Conservation (phyloP, 495 filamentous ascomycete species). For the Penicillium manginii region DNA sequence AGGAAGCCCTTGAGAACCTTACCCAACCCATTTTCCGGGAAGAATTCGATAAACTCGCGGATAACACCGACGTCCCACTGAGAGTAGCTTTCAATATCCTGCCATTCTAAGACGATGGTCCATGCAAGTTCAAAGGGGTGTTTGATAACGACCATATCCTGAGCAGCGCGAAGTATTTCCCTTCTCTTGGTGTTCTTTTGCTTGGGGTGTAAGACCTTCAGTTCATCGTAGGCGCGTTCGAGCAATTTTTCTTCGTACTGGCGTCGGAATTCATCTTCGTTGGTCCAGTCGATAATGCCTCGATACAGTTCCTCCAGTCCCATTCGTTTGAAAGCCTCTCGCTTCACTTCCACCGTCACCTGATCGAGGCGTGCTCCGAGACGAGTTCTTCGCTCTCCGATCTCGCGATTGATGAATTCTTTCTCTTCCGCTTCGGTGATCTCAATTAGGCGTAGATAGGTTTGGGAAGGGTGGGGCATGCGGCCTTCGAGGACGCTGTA, state of each 20-base stretch:
- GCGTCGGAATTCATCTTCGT: slow-evolving; percentile 81
- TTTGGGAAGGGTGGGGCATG: slow-evolving; percentile 76
- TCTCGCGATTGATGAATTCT: slow-evolving; percentile 86
- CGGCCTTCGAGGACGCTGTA: slow-evolving; percentile 86
- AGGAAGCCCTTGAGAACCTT: slow-evolving; percentile 82
- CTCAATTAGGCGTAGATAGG: slow-evolving; percentile 83
- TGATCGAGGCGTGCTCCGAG: slow-evolving; percentile 82
- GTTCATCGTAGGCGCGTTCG: slow-evolving; percentile 74
- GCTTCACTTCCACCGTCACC: slow-evolving; percentile 83
- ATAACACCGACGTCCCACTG: slow-evolving; percentile 77
- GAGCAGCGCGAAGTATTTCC: slow-evolving; percentile 72
- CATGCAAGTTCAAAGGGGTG: slow-evolving; percentile 90
- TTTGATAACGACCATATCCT: slow-evolving; percentile 93
- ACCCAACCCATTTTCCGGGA: slow-evolving; percentile 79
- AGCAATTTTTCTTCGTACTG: slow-evolving; percentile 89
- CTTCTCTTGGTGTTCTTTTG: slow-evolving; percentile 69
- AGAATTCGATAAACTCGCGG: slow-evolving; percentile 78
- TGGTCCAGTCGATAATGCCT: slow-evolving; percentile 84
- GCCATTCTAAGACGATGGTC: slow-evolving; percentile 88
- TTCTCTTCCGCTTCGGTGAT: slow-evolving; percentile 86
- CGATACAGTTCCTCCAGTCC: slow-evolving; percentile 74
- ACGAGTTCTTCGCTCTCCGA: slow-evolving; percentile 84
- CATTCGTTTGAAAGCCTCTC: slow-evolving; percentile 75
- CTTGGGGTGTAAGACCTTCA: slow-evolving; percentile 65
- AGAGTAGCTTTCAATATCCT: slow-evolving; percentile 70